Evolutionary conservation across 2,329 filamentous ascomycete species (phyloP).

Genomic region (Alternaria dauci): DNA sequence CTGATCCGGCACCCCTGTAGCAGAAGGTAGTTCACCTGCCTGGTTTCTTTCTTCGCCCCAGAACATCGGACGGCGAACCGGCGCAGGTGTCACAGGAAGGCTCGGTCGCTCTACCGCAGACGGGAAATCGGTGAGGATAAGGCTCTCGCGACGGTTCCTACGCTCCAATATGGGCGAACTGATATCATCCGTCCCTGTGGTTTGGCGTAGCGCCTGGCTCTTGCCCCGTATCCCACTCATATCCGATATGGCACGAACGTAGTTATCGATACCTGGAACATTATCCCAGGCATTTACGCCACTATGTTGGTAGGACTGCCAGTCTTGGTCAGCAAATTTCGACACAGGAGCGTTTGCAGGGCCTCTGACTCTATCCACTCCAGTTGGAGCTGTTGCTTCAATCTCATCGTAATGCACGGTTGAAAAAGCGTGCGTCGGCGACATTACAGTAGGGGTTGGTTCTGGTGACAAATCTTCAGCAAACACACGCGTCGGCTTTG

Average conservation of each 20-base stretch:
- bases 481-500: slow-evolving; percentile 72
- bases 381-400: slow-evolving; percentile 16
- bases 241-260: slow-evolving; percentile 74
- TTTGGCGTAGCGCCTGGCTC: slow-evolving; percentile 49
- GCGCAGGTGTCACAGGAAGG: slow-evolving; percentile 88
- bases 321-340: slow-evolving; percentile 63
- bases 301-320: slow-evolving; percentile 75
- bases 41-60: slow-evolving; percentile 69
- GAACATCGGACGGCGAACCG: slow-evolving; percentile 72
- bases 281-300: slow-evolving; percentile 88
- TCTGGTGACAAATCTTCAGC: slow-evolving; percentile 59
- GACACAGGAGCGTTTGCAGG: slow-evolving; percentile 31
- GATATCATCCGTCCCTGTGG: slow-evolving; percentile 39
- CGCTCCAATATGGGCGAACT: slow-evolving; percentile 45
- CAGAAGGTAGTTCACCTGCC: slow-evolving; percentile 70
- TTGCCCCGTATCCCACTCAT: slow-evolving; percentile 68
- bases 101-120: slow-evolving; percentile 83
- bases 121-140: slow-evolving; percentile 87
- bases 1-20: slow-evolving; percentile 85
- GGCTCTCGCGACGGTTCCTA: slow-evolving; percentile 59
- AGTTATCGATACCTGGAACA: slow-evolving; percentile 84
- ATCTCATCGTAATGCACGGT: slow-evolving; percentile 42
- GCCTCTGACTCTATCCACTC: slow-evolving; percentile 23
- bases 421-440: slow-evolving; percentile 38
- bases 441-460: slow-evolving; percentile 45